A percentile compares a stretch with the other conserved stretches of the same genome.
phyloP scores from a whole-genome alignment of 768 basidiomycete species.

The Suillus fuscotomentosus region DNA sequence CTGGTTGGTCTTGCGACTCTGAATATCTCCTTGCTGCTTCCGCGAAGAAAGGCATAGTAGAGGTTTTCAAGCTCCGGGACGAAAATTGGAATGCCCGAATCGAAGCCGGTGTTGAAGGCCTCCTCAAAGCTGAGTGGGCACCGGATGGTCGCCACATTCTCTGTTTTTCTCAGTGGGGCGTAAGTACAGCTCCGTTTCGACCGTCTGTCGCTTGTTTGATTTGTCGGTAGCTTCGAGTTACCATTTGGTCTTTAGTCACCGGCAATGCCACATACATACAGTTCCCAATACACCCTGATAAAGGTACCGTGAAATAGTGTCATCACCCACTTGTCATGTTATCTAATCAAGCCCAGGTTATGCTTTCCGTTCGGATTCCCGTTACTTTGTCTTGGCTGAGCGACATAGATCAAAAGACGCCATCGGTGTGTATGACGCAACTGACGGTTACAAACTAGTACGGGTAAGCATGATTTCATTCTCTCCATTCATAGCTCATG shows the following conservation, averaged over 20 bases:
- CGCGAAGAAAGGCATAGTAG: constrained; percentile 66
- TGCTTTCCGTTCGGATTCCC: constrained; percentile 75
- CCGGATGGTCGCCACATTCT: constrained; percentile 80
- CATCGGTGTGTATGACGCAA: constrained; percentile 78
- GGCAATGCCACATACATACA: constrained; percentile 82
- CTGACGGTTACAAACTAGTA: constrained; percentile 67
- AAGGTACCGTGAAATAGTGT: constrained; percentile 44
- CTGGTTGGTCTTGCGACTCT: constrained; percentile 87
- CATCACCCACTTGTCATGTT: neutral
- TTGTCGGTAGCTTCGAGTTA: constrained; percentile 68
- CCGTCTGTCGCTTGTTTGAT: neutral
- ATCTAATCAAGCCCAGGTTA: constrained; percentile 48
- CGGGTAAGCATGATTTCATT: constrained; percentile 42
- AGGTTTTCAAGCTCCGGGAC: constrained; percentile 77
- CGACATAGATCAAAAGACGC: constrained; percentile 89
- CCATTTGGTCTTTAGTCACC: constrained; percentile 79
- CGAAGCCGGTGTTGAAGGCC: constrained; percentile 79
- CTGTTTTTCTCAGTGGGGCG: constrained; percentile 93
- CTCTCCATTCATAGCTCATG: constrained; percentile 15
- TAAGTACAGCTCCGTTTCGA: constrained; percentile 42
- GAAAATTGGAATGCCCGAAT: constrained; percentile 78
- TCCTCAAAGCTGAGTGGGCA: constrained; percentile 88
- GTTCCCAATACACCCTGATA: constrained; percentile 78
- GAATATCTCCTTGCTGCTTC: constrained; percentile 83
- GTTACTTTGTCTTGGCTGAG: constrained; percentile 85